These are phyloP conservation scores for Hordeum marinum DNA, from an alignment of 176 grass and related monocot genomes.

Conservation along the genomic window DNA sequence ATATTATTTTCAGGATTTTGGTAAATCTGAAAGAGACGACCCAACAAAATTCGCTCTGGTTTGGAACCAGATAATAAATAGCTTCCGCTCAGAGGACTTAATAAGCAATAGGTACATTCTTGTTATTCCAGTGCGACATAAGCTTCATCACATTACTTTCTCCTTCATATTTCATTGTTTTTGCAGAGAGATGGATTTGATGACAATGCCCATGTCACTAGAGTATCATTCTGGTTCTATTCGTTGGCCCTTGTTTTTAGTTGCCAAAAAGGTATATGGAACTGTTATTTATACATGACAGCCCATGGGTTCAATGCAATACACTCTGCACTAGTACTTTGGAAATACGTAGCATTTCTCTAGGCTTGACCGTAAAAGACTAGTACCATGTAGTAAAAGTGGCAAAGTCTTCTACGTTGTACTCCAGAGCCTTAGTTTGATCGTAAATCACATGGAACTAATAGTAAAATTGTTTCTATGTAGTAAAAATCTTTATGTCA, in stretches of 20 bases:
- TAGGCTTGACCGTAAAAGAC: not conserved
- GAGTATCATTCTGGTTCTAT: slow-evolving; percentile 48
- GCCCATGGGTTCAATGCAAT: not conserved
- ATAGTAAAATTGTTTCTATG: not conserved
- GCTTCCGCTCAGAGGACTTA: slow-evolving; percentile 82
- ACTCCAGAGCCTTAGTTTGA: not conserved
- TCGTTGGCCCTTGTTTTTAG: slow-evolving; percentile 88
- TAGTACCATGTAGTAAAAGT: not conserved
- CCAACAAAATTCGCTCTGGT: slow-evolving; percentile 69
- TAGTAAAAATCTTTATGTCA: not conserved
- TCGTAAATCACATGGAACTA: not conserved
- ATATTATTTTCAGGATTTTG: slow-evolving; percentile 47
- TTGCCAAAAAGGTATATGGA: slow-evolving; percentile 72
- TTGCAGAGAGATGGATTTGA: slow-evolving; percentile 87
- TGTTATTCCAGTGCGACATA: slow-evolving; percentile 12
- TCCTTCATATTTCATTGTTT: slow-evolving; percentile 19
- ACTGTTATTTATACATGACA: slow-evolving; percentile 6
- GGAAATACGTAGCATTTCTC: not conserved
- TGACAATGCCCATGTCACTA: slow-evolving; percentile 81
- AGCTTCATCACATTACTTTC: not conserved
- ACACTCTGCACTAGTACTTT: not conserved
- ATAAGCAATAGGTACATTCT: slow-evolving; percentile 74
- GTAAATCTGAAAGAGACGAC: slow-evolving; percentile 64
- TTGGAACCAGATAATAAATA: slow-evolving; percentile 89
- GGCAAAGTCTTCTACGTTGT: not conserved